Percentiles rank a stretch among this genome's conserved stretches.
phyloP scores from a whole-genome alignment of 2,329 filamentous ascomycete genomes.

The Colletotrichum incanum region DNA sequence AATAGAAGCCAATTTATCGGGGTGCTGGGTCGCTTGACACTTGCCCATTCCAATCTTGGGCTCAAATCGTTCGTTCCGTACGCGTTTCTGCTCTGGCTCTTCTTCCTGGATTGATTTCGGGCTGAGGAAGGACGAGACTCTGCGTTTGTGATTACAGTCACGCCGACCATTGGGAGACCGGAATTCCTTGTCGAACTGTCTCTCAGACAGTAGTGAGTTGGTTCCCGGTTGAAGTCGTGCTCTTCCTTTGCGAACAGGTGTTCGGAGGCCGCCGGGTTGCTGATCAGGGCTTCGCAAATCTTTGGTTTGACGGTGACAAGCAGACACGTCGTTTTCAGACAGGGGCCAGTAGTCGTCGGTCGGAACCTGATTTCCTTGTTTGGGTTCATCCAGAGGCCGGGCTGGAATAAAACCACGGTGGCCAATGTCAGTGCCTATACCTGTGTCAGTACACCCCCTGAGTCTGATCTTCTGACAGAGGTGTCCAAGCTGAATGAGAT shows the following conservation, averaged over 20 bases:
- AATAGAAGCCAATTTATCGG: neutral
- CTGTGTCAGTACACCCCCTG: neutral
- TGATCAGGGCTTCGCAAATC: neutral
- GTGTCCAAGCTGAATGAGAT: neutral
- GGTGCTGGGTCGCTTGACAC: neutral
- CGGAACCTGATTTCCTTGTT: neutral
- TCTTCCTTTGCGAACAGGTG: slow-evolving; percentile 6
- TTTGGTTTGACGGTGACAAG: neutral
- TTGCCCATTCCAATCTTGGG: neutral
- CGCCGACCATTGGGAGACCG: slow-evolving; percentile 1
- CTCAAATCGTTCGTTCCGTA: neutral
- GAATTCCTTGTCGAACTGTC: neutral
- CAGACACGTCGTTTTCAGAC: neutral
- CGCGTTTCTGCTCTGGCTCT: slow-evolving; percentile 17
- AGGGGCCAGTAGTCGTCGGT: neutral
- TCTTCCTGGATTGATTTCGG: slow-evolving; percentile 8
- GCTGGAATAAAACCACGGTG: neutral
- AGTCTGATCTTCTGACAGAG: no score
- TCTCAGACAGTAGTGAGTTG: neutral
- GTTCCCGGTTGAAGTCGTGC: neutral
- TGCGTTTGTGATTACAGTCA: slow-evolving; percentile 4
- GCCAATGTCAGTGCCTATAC: neutral
- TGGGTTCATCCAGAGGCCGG: neutral
- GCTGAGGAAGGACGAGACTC: neutral
- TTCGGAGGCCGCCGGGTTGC: neutral